These are phyloP conservation scores for Cercospora sojina DNA, from an alignment of 2,329 filamentous ascomycete genomes.

Conservation along the genomic window DNA sequence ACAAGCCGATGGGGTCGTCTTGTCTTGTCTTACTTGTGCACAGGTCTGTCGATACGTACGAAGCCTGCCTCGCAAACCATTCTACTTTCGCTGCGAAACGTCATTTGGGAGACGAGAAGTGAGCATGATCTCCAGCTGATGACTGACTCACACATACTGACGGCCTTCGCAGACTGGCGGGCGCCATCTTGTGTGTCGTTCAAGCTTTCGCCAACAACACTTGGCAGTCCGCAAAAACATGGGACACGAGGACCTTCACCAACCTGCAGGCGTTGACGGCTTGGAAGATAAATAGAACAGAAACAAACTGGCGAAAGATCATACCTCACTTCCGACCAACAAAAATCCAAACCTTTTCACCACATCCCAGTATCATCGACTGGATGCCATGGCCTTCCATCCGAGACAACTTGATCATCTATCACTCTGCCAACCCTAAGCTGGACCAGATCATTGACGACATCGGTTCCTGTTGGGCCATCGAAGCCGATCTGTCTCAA, in stretches of 20 bases:
- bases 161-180: not conserved
- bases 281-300: not conserved
- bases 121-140: not conserved
- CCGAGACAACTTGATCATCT: not conserved
- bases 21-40: too few species aligned
- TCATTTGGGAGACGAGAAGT: not conserved
- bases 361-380: not conserved
- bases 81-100: not conserved
- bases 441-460: not conserved
- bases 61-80: not conserved
- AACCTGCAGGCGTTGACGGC: not conserved
- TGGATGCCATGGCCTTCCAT: conserved; percentile 5
- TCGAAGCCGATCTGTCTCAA: not conserved
- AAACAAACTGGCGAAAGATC: not conserved
- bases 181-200: not conserved
- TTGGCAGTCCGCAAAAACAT: not conserved
- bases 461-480: not conserved
- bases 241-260: not conserved
- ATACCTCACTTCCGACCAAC: not conserved
- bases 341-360: not conserved
- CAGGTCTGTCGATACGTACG: too few species aligned
- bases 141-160: not conserved
- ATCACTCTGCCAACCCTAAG: not conserved
- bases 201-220: not conserved
- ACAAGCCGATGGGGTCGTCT: too few species aligned